Evolutionary conservation across 352 stramenopile genomes (phyloP).

Genomic region (Peronospora belbahrii): DNA sequence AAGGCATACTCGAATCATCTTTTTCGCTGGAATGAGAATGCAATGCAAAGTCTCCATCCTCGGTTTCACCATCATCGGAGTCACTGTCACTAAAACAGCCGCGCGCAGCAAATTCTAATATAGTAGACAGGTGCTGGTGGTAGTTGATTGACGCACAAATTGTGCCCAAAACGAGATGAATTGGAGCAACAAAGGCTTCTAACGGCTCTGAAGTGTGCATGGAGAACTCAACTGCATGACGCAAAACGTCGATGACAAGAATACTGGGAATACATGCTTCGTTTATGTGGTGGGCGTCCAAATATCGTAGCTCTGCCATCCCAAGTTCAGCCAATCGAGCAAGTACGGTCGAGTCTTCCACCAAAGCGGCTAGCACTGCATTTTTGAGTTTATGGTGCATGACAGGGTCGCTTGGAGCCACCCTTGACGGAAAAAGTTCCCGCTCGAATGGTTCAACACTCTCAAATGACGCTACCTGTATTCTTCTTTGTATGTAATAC

Average conservation of each 20-base stretch:
- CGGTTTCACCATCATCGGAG: constrained; percentile 39
- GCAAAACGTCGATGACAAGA: constrained; percentile 54
- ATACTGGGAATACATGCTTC: constrained; percentile 37
- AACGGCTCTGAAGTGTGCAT: constrained; percentile 31
- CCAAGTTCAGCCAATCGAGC: constrained; percentile 45
- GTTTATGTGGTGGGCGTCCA: constrained; percentile 49
- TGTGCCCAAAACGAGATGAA: constrained; percentile 47
- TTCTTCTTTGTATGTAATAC: constrained; percentile 59
- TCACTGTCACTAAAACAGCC: constrained; percentile 76
- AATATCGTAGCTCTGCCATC: constrained; percentile 53
- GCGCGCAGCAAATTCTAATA: constrained; percentile 58
- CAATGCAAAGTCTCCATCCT: constrained; percentile 15
- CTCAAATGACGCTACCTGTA: constrained; percentile 68
- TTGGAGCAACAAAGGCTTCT: constrained; percentile 38
- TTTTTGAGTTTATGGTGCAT: constrained; percentile 55
- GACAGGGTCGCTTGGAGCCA: constrained; percentile 37
- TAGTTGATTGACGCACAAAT: constrained; percentile 71
- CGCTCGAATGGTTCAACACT: constrained; percentile 61
- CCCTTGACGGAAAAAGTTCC: constrained; percentile 52
- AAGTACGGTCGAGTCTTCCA: constrained; percentile 40
- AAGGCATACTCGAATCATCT: constrained; percentile 12
- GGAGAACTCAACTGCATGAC: constrained; percentile 45
- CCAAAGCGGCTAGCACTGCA: constrained; percentile 39
- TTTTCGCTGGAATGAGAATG: constrained; percentile 2
- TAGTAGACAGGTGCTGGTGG: constrained; percentile 65